Conservation (phyloP, 1,284 basidiomycete species). For the Irpex sp. region DNA sequence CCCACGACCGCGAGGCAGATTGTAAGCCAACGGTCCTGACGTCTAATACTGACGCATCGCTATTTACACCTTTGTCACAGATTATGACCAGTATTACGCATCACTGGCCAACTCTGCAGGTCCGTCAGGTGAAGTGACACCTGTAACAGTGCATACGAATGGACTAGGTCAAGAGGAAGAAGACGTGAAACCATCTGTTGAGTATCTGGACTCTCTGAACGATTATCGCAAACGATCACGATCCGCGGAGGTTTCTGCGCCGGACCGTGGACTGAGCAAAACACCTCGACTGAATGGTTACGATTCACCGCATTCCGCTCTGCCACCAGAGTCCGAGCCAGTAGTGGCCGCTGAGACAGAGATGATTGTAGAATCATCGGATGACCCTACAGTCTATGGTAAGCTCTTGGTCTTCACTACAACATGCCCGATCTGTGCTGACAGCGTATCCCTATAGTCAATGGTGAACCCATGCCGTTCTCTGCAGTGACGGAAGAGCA, state of each 20-base stretch:
- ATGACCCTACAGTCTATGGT: constrained; percentile 68
- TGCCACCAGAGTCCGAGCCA: constrained; percentile 10
- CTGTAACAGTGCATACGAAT: constrained; percentile 34
- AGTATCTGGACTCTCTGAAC: constrained; percentile 65
- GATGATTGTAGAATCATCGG: constrained; percentile 19
- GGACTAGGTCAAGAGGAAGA: constrained; percentile 59
- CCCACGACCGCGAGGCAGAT: constrained; percentile 48
- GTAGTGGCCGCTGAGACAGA: constrained; percentile 15
- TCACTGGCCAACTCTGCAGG: constrained; percentile 62
- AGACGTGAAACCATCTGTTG: constrained; percentile 59
- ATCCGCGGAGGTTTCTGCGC: constrained; percentile 55
- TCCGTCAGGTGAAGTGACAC: constrained; percentile 55
- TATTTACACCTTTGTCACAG: constrained; percentile 30
- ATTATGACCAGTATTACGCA: constrained; percentile 78
- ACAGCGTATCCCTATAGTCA: constrained; percentile 40
- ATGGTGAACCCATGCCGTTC: constrained; percentile 63
- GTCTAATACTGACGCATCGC: background rate
- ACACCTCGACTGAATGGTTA: constrained; percentile 37
- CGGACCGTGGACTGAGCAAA: constrained; percentile 37
- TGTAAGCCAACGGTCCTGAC: constrained; percentile 40
- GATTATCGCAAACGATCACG: constrained; percentile 69
- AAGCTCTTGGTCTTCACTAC: constrained; percentile 22
- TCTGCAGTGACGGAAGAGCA: constrained; percentile 80
- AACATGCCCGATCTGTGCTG: background rate
- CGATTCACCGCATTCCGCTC: constrained; percentile 18